phyloP scores from a whole-genome alignment of 2,329 filamentous ascomycete genomes.

The Dendrostoma leiphaemia region DNA sequence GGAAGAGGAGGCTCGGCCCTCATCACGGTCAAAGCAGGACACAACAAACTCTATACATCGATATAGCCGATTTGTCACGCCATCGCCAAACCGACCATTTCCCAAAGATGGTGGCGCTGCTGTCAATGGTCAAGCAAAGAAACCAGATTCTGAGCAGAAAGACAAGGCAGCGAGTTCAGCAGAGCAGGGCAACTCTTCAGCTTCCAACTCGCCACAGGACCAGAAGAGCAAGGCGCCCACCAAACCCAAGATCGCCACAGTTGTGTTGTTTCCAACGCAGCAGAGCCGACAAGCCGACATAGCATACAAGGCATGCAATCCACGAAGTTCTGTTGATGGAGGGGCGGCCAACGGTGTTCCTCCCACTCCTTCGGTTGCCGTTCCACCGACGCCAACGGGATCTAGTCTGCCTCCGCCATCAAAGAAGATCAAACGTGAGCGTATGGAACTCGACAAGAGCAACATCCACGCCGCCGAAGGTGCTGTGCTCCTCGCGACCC shows the following conservation, averaged over 20 bases:
- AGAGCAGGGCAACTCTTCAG: slow-evolving; percentile 60
- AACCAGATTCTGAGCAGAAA: slow-evolving; percentile 32
- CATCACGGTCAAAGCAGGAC: slow-evolving; percentile 56
- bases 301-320: slow-evolving; percentile 71
- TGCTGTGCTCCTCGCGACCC: slow-evolving; percentile 70
- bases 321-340: slow-evolving; percentile 44
- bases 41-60: slow-evolving; percentile 86
- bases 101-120: slow-evolving; percentile 50
- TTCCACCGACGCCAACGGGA: slow-evolving; percentile 62
- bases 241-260: slow-evolving; percentile 69
- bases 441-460: slow-evolving; percentile 72
- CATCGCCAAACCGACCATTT: slow-evolving; percentile 79
- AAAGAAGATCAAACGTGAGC: slow-evolving; percentile 69
- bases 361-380: slow-evolving; percentile 61
- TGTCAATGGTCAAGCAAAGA: slow-evolving; percentile 23
- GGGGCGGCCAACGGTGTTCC: slow-evolving; percentile 47
- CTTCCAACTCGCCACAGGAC: slow-evolving; percentile 47
- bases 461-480: slow-evolving; percentile 76
- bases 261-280: slow-evolving; percentile 81
- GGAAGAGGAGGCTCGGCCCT: slow-evolving; percentile 51
- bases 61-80: slow-evolving; percentile 84
- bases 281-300: slow-evolving; percentile 75
- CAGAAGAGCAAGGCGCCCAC: slow-evolving; percentile 43
- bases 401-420: slow-evolving; percentile 54
- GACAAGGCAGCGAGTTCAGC: slow-evolving; percentile 39